Evolutionary conservation across 495 filamentous ascomycete genomes (phyloP).

Genomic region (Bacidia rubella): DNA sequence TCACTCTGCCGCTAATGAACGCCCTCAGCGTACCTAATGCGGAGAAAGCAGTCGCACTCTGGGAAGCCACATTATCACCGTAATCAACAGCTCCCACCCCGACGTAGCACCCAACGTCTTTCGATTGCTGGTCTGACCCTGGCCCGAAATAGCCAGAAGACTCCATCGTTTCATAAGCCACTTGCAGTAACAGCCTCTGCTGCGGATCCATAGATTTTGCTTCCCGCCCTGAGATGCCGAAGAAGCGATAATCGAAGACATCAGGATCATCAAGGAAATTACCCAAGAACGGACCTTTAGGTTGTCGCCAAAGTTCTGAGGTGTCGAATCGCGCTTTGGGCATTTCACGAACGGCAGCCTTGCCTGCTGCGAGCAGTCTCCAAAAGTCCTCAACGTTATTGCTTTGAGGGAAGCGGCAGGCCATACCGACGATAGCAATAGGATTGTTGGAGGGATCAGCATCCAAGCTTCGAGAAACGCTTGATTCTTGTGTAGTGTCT

Average conservation of each 20-base stretch:
- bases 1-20: conserved; percentile 22
- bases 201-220: conserved; percentile 38
- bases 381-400: too few species aligned
- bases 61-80: conserved; percentile 21
- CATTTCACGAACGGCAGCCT: conserved; percentile 2
- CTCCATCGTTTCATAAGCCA: conserved; percentile 36
- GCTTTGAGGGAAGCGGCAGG: too few species aligned
- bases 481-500: too few species aligned
- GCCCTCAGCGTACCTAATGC: conserved; percentile 20
- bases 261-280: conserved; percentile 34
- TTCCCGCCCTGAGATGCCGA: conserved; percentile 35
- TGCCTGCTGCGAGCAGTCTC: conserved; percentile 22
- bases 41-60: conserved; percentile 25
- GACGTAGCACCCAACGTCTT: conserved; percentile 28
- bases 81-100: conserved; percentile 24
- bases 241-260: conserved; percentile 41
- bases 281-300: conserved; percentile 18
- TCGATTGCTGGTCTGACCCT: neutral
- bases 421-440: too few species aligned
- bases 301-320: conserved; percentile 5
- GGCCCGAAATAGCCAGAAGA: conserved; percentile 29
- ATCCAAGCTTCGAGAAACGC: too few species aligned
- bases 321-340: conserved; percentile 18
- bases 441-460: too few species aligned
- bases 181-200: conserved; percentile 35